phyloP scores from a whole-genome alignment of 257 asterid genomes.

The Gynochthodes officinalis region DNA sequence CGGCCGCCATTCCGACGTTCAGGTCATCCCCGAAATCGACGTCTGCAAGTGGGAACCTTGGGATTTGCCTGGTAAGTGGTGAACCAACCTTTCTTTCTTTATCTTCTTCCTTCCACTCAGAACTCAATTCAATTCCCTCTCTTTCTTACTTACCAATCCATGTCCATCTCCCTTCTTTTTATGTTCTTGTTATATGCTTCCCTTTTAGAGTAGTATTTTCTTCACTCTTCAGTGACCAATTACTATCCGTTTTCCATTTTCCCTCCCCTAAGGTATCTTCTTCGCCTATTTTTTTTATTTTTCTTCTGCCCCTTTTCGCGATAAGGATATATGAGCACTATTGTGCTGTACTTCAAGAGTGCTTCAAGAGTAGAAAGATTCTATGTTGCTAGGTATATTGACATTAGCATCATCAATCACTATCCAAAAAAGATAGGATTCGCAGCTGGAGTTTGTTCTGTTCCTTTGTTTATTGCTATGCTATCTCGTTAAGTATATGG shows the following conservation, averaged over 20 bases:
- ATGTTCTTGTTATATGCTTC: too few species aligned
- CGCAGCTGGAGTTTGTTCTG: too few species aligned
- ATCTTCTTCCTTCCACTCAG: background rate
- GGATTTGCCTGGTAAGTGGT: slow-evolving; percentile 94
- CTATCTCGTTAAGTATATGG: background rate
- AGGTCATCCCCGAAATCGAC: slow-evolving; percentile 71
- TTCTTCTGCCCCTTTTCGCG: background rate
- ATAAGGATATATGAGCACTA: too few species aligned
- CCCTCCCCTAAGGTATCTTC: too few species aligned
- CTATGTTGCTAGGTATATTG: too few species aligned
- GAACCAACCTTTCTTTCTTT: background rate
- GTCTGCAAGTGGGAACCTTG: slow-evolving; percentile 92
- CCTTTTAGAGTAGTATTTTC: too few species aligned
- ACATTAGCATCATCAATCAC: background rate
- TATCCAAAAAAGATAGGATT: background rate
- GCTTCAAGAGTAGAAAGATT: too few species aligned
- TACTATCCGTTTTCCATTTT: too few species aligned
- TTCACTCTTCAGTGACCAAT: too few species aligned
- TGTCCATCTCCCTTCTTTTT: background rate
- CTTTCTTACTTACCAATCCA: background rate
- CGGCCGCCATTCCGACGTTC: slow-evolving; percentile 59
- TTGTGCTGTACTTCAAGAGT: too few species aligned
- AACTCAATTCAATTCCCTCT: too few species aligned
- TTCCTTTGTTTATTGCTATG: background rate
- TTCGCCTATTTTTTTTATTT: too few species aligned